These are phyloP conservation scores for Lipomyces yamadae DNA, from an alignment of 805 yeast species.

Conservation along the genomic window DNA sequence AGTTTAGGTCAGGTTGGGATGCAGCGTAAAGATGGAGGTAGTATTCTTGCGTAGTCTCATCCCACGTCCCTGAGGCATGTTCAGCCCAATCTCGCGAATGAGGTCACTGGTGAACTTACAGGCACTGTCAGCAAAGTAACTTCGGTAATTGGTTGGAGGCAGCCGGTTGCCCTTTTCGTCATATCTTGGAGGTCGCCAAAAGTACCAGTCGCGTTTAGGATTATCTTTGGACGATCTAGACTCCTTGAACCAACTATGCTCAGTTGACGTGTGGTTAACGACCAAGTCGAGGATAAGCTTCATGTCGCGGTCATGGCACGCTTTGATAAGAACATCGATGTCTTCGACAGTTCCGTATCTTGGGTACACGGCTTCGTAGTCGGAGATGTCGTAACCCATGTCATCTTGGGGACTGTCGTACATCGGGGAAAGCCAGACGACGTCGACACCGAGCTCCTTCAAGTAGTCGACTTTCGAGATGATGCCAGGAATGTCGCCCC, in stretches of 20 bases:
- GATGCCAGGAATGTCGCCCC: conserved; percentile 62
- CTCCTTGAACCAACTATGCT: conserved; percentile 57
- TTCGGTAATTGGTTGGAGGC: conserved; percentile 63
- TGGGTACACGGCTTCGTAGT: conserved; percentile 58
- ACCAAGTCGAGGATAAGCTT: conserved; percentile 61
- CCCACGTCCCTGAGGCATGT: conserved; percentile 52
- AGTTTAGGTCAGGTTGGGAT: conserved; percentile 64
- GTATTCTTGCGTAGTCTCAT: conserved; percentile 59
- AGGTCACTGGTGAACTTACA: conserved; percentile 32
- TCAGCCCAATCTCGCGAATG: no score
- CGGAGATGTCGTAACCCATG: conserved; percentile 66
- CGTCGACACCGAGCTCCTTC: conserved; percentile 55
- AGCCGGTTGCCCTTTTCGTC: conserved; percentile 61
- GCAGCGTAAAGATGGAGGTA: conserved; percentile 59
- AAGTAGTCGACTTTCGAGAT: conserved; percentile 58
- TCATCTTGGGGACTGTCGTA: conserved; percentile 64
- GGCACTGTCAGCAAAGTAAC: conserved; percentile 59
- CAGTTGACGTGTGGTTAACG: conserved; percentile 61
- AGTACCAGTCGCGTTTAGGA: conserved; percentile 66
- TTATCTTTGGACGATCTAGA: conserved; percentile 55
- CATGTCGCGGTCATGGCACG: conserved; percentile 56
- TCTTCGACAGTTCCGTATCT: conserved; percentile 61
- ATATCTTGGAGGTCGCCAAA: conserved; percentile 58
- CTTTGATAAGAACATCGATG: conserved; percentile 55
- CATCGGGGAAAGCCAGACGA: conserved; percentile 63